Conservation (phyloP, 345 rosid genomes). For the Arabidopsis thaliana region DNA sequence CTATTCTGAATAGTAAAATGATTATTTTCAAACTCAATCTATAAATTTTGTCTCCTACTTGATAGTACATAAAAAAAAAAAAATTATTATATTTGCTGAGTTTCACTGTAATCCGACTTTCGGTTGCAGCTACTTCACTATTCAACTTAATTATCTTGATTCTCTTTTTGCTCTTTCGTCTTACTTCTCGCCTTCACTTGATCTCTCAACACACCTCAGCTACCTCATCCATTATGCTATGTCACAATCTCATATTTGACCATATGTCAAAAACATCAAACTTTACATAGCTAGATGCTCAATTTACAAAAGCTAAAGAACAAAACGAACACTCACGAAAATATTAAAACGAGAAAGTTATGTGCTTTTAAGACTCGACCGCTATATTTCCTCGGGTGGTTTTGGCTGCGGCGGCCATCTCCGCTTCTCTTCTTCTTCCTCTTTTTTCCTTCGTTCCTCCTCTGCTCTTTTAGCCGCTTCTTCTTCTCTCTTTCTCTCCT, state of each 20-base stretch:
- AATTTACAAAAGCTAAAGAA: not conserved
- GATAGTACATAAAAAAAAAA: too few species aligned
- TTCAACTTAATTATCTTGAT: too few species aligned
- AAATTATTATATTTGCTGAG: too few species aligned
- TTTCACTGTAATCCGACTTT: too few species aligned
- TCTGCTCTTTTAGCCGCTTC: not conserved
- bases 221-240: not conserved
- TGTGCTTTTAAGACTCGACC: not conserved
- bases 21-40: too few species aligned
- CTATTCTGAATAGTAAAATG: too few species aligned
- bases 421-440: conserved; percentile 28
- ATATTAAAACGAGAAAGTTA: not conserved
- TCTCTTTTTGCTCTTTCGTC: too few species aligned
- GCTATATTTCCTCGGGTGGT: not conserved
- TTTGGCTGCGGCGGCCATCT: conserved; percentile 24
- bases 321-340: not conserved
- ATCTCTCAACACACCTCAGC: not conserved
- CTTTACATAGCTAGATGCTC: not conserved
- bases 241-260: not conserved
- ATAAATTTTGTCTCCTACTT: too few species aligned
- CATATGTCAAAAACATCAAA: not conserved
- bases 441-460: conserved; percentile 33
- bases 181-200: too few species aligned
- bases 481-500: conserved; percentile 1
- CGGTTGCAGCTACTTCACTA: too few species aligned